Base-by-base conservation (phyloP, 371 early-diverging fungal species). In the Thermomucor indicae-seudaticae region DNA sequence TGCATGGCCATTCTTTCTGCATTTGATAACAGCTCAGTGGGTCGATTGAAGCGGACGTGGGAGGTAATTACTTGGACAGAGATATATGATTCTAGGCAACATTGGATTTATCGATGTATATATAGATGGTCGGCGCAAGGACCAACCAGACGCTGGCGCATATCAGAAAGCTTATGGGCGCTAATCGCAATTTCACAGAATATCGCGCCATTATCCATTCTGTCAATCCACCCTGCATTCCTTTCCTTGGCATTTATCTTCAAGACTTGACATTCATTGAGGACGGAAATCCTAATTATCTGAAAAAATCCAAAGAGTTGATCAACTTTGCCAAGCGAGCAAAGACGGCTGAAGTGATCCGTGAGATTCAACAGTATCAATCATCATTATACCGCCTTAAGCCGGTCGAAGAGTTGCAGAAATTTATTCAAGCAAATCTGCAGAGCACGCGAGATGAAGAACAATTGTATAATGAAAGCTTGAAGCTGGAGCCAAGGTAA, bases 221-320 rank as follows among this genome's bases (percentile, higher is more conserved):
- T 2, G 81, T 87, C 39, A 90, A 90, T 58, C 96, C 95, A 29
- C 96, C 96, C 0, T 93, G 93, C 58, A 88, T 97, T 5, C 97
- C 97, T 0, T 95, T 93, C 64, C 75, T 97, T 28, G 94, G 90
- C n/a, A 80, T 87, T 37, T 92, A 91, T 59, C 69, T 96, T 16
- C 92, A 91, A 49, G 97, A 97, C 58, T 63, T 97, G 43, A 94
- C 95, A 2, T 93, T 95, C 68, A 88, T 96, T 37, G 93, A 96
- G 55, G 95, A 95, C 48, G 96, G 96, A 20, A 95, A 93, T 67
- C 59, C 85, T n/a, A 72, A 85, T 46, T 62, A 58, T 34, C 51
- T 85, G 5, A 80, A 79, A 39, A 76, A 70, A 2, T 59, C 73
- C 0, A 78, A 79, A 19, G 73, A 79, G 11, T 70, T 93, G 39